Conservation (phyloP, 2,329 filamentous ascomycete species). For the Fusarium hainanense region DNA sequence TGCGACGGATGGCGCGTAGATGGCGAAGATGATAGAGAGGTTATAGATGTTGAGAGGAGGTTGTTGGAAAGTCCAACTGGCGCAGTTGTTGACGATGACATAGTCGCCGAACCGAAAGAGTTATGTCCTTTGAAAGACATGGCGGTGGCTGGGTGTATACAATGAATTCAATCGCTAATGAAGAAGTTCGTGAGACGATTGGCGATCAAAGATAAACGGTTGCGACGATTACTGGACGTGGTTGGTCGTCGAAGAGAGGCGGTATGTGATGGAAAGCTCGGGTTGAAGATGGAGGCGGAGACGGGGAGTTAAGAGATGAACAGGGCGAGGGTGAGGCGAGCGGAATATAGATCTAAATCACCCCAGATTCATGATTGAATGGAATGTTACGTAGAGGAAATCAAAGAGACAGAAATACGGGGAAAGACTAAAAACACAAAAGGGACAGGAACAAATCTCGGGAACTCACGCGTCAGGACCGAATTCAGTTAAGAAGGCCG, state of each 20-base stretch:
- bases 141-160: constrained; percentile 23
- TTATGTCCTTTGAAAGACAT: constrained; percentile 61
- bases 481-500: constrained; percentile 39
- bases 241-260: constrained; percentile 16
- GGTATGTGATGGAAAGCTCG: constrained; percentile 23
- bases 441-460: constrained; percentile 30
- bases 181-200: constrained; percentile 6
- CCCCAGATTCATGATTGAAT: constrained; percentile 41
- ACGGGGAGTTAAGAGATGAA: constrained; percentile 11
- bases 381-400: constrained; percentile 16
- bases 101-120: constrained; percentile 57
- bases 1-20: constrained; percentile 73
- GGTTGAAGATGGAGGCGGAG: neutral
- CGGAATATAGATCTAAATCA: constrained; percentile 27
- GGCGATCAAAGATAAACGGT: constrained; percentile 31
- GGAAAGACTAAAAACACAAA: constrained; percentile 21
- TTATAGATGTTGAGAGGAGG: constrained; percentile 72
- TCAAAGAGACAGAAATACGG: constrained; percentile 18
- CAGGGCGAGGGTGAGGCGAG: constrained; percentile 17
- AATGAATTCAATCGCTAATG: constrained; percentile 11
- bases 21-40: constrained; percentile 72
- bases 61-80: constrained; percentile 61
- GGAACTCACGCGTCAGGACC: constrained; percentile 44
- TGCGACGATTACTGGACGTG: constrained; percentile 14
- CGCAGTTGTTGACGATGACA: constrained; percentile 47